Percentiles rank a stretch among this genome's conserved stretches.
Conservation (phyloP, 169 alveolate genomes). For the Eimeria brunetti region DNA sequence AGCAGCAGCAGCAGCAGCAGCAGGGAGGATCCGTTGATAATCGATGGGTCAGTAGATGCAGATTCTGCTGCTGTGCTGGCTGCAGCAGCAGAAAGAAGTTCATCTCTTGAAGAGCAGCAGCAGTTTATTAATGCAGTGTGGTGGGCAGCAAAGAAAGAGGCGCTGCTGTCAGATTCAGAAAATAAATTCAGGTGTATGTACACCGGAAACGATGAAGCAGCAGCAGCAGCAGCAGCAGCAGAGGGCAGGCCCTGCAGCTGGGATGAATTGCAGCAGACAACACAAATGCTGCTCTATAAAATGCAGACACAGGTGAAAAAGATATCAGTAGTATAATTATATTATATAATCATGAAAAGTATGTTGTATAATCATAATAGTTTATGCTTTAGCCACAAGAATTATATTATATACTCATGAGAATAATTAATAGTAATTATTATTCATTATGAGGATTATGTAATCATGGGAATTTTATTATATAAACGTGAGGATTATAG, state of each 20-base stretch:
- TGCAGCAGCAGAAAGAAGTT: conserved; percentile 3
- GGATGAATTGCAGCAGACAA: background rate
- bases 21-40: background rate
- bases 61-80: background rate
- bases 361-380: too few relatives aligned
- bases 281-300: background rate
- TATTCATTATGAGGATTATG: too few relatives aligned
- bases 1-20: conserved; percentile 13
- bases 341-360: too few relatives aligned
- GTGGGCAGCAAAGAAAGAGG: conserved; percentile 43
- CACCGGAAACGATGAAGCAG: background rate
- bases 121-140: background rate
- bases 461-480: too few relatives aligned
- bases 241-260: background rate
- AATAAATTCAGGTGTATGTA: background rate
- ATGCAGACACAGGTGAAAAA: conserved; percentile 27
- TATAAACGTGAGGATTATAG: too few relatives aligned
- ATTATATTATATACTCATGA: too few relatives aligned
- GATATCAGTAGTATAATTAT: too few relatives aligned
- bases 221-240: background rate
- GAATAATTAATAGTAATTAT: too few relatives aligned
- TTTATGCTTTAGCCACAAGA: too few relatives aligned
- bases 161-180: background rate
- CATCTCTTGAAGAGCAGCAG: background rate
- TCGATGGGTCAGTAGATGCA: background rate